Conservation (phyloP, 768 basidiomycete genomes). For the Cantharellus anzutake region DNA sequence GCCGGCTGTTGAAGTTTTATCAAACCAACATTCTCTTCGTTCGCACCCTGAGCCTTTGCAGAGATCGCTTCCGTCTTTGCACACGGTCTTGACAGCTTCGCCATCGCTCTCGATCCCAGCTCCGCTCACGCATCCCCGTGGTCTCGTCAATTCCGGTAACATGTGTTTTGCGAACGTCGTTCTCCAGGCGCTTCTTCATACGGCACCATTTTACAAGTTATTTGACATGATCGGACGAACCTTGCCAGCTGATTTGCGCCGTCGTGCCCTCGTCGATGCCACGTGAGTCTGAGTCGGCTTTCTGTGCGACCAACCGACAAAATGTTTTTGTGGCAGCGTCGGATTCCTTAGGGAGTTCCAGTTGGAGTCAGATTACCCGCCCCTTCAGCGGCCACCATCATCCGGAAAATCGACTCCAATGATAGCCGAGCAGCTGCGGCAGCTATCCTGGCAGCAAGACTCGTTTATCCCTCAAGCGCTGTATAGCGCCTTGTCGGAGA, state of each 20-base stretch:
- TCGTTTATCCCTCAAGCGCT: slow-evolving; percentile 74
- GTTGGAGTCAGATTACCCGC: slow-evolving; percentile 1
- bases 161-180: slow-evolving; percentile 97
- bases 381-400: not conserved
- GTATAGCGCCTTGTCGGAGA: slow-evolving; percentile 85
- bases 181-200: slow-evolving; percentile 77
- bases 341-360: slow-evolving; percentile 65
- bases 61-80: slow-evolving; percentile 17
- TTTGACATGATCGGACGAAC: slow-evolving; percentile 52
- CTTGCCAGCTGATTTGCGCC: slow-evolving; percentile 22
- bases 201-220: slow-evolving; percentile 64
- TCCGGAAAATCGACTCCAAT: slow-evolving; percentile 2
- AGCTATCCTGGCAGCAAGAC: slow-evolving; percentile 21
- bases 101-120: slow-evolving; percentile 43
- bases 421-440: not conserved
- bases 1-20: not conserved
- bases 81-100: slow-evolving; percentile 50
- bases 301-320: not conserved
- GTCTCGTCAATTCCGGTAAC: slow-evolving; percentile 86
- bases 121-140: slow-evolving; percentile 41
- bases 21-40: not conserved
- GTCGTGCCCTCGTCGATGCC: slow-evolving; percentile 23
- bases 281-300: slow-evolving; percentile 18
- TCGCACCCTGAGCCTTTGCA: not conserved
- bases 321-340: slow-evolving; percentile 20